Conservation (phyloP, 2,329 filamentous ascomycete genomes). For the Eurotiales sp. region DNA sequence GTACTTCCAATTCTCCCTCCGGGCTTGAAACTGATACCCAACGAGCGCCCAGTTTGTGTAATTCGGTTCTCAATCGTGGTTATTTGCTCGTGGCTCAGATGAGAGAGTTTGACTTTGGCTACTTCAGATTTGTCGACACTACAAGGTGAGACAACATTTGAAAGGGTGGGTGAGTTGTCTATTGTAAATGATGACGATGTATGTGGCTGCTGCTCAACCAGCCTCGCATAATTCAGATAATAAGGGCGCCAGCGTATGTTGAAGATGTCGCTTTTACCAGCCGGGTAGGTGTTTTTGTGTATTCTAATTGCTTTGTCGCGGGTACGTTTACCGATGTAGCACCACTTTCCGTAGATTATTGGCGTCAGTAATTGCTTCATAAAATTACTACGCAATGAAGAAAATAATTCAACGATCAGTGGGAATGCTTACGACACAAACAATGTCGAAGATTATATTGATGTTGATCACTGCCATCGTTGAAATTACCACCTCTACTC, state of each 20-base stretch:
- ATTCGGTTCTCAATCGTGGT: neutral
- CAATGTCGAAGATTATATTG: conserved; percentile 29
- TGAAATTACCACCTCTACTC: too few species aligned
- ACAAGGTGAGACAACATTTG: too few species aligned
- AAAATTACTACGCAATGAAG: too few species aligned
- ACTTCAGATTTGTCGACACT: conserved; percentile 3
- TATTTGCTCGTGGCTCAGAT: neutral
- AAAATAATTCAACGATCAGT: too few species aligned
- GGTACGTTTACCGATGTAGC: conserved; percentile 40
- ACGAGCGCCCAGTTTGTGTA: conserved; percentile 25
- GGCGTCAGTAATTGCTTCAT: too few species aligned
- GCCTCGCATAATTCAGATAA: conserved; percentile 31
- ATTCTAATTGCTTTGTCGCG: conserved; percentile 37
- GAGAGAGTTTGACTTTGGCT: neutral
- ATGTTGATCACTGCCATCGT: conserved; percentile 18
- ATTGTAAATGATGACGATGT: too few species aligned
- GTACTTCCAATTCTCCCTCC: conserved; percentile 34
- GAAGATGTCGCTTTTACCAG: conserved; percentile 33
- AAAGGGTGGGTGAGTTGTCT: too few species aligned
- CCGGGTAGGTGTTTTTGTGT: conserved; percentile 39
- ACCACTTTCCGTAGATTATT: conserved; percentile 24
- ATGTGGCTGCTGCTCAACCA: conserved; percentile 25
- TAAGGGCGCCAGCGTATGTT: conserved; percentile 36
- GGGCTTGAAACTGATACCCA: conserved; percentile 34
- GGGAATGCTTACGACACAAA: conserved; percentile 31